Evolutionary conservation across 2,329 filamentous ascomycete species (phyloP).

Genomic region (Pseudogymnoascus sp.): DNA sequence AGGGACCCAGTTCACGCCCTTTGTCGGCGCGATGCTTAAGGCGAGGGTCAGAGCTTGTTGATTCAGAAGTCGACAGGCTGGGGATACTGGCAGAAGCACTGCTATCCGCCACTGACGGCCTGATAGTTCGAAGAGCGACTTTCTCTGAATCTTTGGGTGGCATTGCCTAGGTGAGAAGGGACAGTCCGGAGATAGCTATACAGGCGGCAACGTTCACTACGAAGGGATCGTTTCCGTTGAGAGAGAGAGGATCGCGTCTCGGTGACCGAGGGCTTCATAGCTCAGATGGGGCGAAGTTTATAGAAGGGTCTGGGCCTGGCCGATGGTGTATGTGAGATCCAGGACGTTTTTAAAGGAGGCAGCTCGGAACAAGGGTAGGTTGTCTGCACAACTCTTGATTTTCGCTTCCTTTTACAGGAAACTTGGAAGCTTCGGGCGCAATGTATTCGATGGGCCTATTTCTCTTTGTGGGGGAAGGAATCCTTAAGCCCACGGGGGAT

Average conservation of each 20-base stretch:
- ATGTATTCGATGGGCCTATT: background rate
- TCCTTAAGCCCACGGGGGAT: background rate
- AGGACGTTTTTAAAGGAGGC: background rate
- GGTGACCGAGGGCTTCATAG: background rate
- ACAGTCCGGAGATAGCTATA: background rate
- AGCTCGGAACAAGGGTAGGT: background rate
- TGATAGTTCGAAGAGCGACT: background rate
- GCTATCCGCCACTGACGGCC: constrained; percentile 4
- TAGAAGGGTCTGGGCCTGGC: background rate
- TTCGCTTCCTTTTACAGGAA: background rate
- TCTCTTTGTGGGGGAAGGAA: background rate
- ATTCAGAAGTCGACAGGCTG: constrained; percentile 21
- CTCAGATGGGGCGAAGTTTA: background rate
- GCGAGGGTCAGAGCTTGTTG: constrained; percentile 20
- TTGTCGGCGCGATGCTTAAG: constrained; percentile 17
- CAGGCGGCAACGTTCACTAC: background rate
- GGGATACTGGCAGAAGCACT: constrained; percentile 20
- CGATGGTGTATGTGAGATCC: background rate
- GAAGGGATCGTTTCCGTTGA: background rate
- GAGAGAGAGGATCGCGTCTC: background rate
- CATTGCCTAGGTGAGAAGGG: background rate
- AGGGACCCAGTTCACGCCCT: constrained; percentile 11
- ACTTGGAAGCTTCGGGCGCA: background rate
- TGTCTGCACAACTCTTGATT: background rate
- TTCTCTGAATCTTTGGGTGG: background rate